These are phyloP conservation scores for Ascoidea tarda DNA, from an alignment of 805 yeast species.

Conservation along the genomic window DNA sequence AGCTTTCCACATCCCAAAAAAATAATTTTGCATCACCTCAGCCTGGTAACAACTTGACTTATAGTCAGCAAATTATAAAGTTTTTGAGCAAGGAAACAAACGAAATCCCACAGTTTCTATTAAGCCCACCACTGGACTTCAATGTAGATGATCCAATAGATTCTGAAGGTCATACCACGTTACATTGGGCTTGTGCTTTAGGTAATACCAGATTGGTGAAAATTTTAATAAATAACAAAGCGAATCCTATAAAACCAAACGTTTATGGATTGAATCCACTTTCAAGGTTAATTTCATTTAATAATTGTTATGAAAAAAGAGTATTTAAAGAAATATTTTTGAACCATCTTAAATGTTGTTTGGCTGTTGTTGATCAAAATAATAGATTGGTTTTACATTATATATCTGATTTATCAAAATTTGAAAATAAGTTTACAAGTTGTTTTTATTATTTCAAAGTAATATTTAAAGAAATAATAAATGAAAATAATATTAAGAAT, in stretches of 20 bases:
- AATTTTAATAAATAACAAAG: constrained; percentile 38
- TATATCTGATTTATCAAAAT: constrained; percentile 37
- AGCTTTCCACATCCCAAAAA: no score
- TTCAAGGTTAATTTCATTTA: constrained; percentile 55
- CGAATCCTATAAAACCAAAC: constrained; percentile 40
- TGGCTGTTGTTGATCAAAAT: constrained; percentile 56
- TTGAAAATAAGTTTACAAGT: constrained; percentile 32
- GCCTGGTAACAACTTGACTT: background rate
- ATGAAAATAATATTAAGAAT: constrained; percentile 7
- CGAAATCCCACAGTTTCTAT: constrained; percentile 20
- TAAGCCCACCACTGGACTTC: constrained; percentile 46
- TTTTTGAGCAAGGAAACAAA: constrained; percentile 8
- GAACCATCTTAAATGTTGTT: constrained; percentile 46
- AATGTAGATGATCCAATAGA: constrained; percentile 59
- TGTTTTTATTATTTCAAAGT: constrained; percentile 41
- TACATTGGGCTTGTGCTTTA: constrained; percentile 82
- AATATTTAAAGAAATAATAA: constrained; percentile 21
- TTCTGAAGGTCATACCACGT: constrained; percentile 67
- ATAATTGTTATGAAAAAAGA: constrained; percentile 52
- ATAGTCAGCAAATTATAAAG: constrained; percentile 5
- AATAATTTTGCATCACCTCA: background rate
- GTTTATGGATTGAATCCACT: constrained; percentile 54
- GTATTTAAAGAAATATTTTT: constrained; percentile 40
- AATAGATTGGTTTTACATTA: constrained; percentile 69
- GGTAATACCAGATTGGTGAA: constrained; percentile 50